These are phyloP conservation scores for Pseudogymnoascus sp. DNA, from an alignment of 2,329 filamentous ascomycete species.

Conservation along the genomic window DNA sequence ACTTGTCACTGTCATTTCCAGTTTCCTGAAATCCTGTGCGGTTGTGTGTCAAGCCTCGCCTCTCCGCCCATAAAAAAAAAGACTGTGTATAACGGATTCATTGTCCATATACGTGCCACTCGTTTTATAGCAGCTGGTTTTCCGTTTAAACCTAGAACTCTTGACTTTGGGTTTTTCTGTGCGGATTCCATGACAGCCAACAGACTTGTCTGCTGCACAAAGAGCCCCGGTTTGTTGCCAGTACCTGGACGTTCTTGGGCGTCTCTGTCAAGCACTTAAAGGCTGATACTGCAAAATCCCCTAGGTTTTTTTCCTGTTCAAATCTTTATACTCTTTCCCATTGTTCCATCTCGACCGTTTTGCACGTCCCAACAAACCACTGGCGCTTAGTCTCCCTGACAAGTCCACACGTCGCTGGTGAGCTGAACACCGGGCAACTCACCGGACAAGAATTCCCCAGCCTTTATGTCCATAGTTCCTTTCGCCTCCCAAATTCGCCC, in stretches of 20 bases:
- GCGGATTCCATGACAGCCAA: background rate
- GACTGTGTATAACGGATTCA: constrained; percentile 1
- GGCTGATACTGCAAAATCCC: background rate
- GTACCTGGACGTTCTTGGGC: background rate
- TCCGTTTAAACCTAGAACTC: constrained; percentile 1
- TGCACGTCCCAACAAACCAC: background rate
- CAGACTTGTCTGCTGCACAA: background rate
- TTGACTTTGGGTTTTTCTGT: background rate
- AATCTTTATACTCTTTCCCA: background rate
- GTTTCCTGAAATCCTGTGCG: background rate
- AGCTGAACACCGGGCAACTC: background rate
- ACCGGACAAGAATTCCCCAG: background rate
- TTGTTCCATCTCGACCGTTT: background rate
- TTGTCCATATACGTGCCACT: constrained; percentile 9
- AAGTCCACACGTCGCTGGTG: background rate
- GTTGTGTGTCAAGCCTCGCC: constrained; percentile 1
- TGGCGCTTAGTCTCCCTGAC: background rate
- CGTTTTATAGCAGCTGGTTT: background rate
- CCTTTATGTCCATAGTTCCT: background rate
- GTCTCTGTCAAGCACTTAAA: background rate
- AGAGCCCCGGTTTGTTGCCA: constrained; percentile 2
- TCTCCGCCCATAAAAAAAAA: constrained; percentile 5
- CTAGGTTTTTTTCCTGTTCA: background rate
- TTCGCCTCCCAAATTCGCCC: background rate
- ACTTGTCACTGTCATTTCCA: background rate